A percentile compares a stretch with the other conserved stretches of the same genome.
phyloP scores from a whole-genome alignment of 805 yeast species.

The Kodamaea neixiangensis region DNA sequence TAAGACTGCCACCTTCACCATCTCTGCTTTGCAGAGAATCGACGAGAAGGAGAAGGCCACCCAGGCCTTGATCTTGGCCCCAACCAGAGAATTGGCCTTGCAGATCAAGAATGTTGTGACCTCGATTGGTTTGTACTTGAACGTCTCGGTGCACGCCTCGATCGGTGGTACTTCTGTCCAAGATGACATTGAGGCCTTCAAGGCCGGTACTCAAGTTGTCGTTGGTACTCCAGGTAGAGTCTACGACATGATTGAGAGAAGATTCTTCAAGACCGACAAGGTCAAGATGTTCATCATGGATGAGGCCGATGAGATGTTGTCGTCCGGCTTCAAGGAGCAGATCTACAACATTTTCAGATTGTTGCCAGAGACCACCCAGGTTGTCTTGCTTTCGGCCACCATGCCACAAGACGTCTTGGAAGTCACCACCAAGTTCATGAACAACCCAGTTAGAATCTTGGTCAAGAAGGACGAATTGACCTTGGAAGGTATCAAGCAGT shows the following conservation, averaged over 20 bases:
- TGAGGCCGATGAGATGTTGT: slow-evolving; percentile 97
- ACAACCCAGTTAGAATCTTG: slow-evolving; percentile 88
- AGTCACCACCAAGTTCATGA: slow-evolving; percentile 91
- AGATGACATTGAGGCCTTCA: slow-evolving; percentile 74
- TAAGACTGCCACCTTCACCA: slow-evolving; percentile 97
- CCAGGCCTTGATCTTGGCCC: slow-evolving; percentile 90
- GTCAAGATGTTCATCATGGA: slow-evolving; percentile 88
- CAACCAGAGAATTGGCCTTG: slow-evolving; percentile 93
- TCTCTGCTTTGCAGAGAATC: slow-evolving; percentile 85
- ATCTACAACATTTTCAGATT: slow-evolving; percentile 90
- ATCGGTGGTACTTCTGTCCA: slow-evolving; percentile 90
- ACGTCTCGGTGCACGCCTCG: slow-evolving; percentile 83
- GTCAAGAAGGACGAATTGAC: slow-evolving; percentile 96
- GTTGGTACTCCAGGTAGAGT: slow-evolving; percentile 99
- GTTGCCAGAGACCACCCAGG: slow-evolving; percentile 88
- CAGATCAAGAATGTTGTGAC: slow-evolving; percentile 90
- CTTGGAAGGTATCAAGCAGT: slow-evolving; percentile 94
- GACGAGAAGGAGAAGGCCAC: slow-evolving; percentile 71
- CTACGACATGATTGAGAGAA: slow-evolving; percentile 83
- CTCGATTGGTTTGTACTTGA: slow-evolving; percentile 85
- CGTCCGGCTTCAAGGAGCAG: slow-evolving; percentile 92
- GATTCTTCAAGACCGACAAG: slow-evolving; percentile 69
- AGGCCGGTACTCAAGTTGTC: slow-evolving; percentile 83
- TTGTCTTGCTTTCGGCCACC: slow-evolving; percentile 92
- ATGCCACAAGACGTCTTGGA: slow-evolving; percentile 90